Evolutionary conservation across 2,329 filamentous ascomycete species (phyloP).

Genomic region (Calonectria fujianensis): DNA sequence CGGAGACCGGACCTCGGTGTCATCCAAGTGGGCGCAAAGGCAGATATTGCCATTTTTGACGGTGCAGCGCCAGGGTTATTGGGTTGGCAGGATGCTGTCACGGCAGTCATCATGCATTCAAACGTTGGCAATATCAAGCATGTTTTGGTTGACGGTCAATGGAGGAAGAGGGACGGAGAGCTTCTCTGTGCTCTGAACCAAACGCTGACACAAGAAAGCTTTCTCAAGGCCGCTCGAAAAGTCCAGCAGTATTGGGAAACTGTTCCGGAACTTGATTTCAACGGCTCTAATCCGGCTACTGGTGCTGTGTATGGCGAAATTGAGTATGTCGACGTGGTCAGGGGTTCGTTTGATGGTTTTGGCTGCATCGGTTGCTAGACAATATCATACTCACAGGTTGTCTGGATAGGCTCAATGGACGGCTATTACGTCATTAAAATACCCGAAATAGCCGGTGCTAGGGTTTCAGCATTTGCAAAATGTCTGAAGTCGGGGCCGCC

Average conservation of each 20-base stretch:
- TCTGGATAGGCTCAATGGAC: no score
- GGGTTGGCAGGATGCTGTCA: not conserved
- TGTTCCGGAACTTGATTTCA: not conserved
- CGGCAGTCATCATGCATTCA: not conserved
- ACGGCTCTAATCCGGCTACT: not conserved
- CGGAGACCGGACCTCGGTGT: not conserved
- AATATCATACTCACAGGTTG: no score
- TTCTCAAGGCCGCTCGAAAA: not conserved
- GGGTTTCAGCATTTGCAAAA: no score
- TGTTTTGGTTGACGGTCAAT: not conserved
- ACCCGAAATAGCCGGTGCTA: no score
- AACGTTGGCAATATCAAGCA: not conserved
- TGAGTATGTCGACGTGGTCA: not conserved
- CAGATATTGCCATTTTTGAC: not conserved
- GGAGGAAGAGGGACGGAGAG: slow-evolving; percentile 1
- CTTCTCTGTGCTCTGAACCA: not conserved
- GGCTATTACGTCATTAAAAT: no score
- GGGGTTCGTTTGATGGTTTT: not conserved
- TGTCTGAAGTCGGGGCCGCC: no score
- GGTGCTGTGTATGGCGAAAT: not conserved
- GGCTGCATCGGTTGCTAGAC: no score
- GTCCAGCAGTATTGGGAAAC: not conserved
- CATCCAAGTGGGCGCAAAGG: not conserved
- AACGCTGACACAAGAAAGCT: not conserved
- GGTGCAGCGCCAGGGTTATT: not conserved